phyloP scores from a whole-genome alignment of 2,329 filamentous ascomycete genomes.

The Fusarium zealandicum region DNA sequence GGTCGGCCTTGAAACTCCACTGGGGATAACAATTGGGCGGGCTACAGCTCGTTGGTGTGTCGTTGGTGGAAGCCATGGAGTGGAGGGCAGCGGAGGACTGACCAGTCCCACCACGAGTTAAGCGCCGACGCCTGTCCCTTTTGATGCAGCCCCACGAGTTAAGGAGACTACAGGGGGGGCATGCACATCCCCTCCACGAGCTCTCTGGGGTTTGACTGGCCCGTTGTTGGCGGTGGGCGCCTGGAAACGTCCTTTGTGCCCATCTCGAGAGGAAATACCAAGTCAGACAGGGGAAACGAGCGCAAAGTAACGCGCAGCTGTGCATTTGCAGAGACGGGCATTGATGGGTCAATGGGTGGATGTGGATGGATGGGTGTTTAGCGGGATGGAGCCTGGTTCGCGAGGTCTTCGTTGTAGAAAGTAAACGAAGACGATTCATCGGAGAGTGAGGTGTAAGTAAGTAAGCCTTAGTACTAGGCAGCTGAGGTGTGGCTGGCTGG shows the following conservation, averaged over 20 bases:
- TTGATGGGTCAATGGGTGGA: background rate
- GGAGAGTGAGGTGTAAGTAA: too few species aligned
- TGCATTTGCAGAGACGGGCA: conserved; percentile 6
- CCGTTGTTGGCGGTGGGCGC: conserved; percentile 25
- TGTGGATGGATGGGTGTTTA: background rate
- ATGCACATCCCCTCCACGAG: conserved; percentile 36
- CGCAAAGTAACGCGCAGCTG: conserved; percentile 27
- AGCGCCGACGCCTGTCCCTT: conserved; percentile 64
- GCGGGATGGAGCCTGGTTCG: background rate
- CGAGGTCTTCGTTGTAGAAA: too few species aligned
- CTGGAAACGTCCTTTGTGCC: conserved; percentile 24
- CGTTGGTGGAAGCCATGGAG: conserved; percentile 49
- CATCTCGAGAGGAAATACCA: conserved; percentile 9
- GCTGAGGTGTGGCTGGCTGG: background rate
- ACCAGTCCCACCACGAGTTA: conserved; percentile 52
- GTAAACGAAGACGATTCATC: too few species aligned
- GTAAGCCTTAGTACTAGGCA: too few species aligned
- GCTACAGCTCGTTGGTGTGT: conserved; percentile 43
- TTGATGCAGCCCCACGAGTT: conserved; percentile 56
- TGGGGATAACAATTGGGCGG: conserved; percentile 18
- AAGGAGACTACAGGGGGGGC: conserved; percentile 28
- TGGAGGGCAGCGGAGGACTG: conserved; percentile 40
- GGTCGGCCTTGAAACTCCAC: conserved; percentile 5
- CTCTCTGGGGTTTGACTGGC: conserved; percentile 33
- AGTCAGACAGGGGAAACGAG: conserved; percentile 7